These are phyloP conservation scores for Citropsis articulata DNA, from an alignment of 345 rosid genomes.

Conservation along the genomic window DNA sequence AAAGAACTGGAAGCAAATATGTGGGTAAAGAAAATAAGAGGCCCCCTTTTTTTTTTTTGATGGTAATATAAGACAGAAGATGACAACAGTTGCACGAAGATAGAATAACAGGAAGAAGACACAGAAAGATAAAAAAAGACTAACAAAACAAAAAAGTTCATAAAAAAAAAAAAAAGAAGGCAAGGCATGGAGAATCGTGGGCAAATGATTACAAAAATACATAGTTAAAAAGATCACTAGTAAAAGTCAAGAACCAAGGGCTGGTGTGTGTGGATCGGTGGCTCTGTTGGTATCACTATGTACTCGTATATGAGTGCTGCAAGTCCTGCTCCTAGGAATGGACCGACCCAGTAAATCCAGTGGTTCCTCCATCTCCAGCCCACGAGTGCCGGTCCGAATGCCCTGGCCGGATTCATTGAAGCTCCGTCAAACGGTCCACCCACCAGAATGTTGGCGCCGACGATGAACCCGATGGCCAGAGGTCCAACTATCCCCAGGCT, in stretches of 20 bases:
- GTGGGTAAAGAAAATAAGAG: not conserved
- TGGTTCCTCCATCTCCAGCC: conserved; percentile 54
- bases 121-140: not conserved
- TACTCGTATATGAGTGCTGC: conserved; percentile 54
- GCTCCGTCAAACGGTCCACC: conserved; percentile 56
- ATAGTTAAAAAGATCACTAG: conserved; percentile 18
- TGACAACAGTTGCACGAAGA: not conserved
- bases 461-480: conserved; percentile 36
- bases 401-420: conserved; percentile 47
- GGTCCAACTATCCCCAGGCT: conserved; percentile 48
- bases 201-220: not conserved
- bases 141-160: not conserved
- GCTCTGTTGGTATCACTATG: conserved; percentile 49
- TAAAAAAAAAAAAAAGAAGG: not conserved
- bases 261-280: conserved; percentile 48
- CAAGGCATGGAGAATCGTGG: not conserved
- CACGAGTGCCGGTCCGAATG: conserved; percentile 46
- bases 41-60: not conserved
- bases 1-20: not conserved
- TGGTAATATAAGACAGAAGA: not conserved
- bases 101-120: not conserved
- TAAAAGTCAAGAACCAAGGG: conserved; percentile 85
- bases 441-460: conserved; percentile 41
- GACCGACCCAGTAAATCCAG: conserved; percentile 59
- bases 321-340: conserved; percentile 41